Evolutionary conservation across 768 basidiomycete species (phyloP).

Genomic region (Boletus subcaerulescens): DNA sequence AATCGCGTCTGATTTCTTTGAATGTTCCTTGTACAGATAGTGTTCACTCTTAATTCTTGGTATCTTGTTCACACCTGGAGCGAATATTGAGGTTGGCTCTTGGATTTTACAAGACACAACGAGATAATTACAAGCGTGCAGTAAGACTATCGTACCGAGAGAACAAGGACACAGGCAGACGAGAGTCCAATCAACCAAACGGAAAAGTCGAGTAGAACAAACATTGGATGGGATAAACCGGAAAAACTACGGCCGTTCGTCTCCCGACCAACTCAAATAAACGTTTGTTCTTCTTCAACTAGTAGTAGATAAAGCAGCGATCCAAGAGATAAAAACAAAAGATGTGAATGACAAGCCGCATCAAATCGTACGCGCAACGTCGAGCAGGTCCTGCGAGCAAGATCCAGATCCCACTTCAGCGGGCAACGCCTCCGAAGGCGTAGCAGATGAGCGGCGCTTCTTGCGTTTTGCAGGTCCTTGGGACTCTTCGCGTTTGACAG

Average conservation of each 20-base stretch:
- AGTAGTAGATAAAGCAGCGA: background rate
- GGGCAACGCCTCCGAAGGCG: background rate
- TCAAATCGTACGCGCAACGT: background rate
- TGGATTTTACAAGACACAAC: slow-evolving; percentile 3
- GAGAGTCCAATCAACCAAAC: background rate
- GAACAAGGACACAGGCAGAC: background rate
- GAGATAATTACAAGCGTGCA: background rate
- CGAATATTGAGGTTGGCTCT: background rate
- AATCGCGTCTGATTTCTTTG: background rate
- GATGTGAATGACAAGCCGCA: background rate
- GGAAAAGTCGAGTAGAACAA: background rate
- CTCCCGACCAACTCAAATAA: background rate
- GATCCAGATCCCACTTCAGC: background rate
- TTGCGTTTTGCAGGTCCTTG: slow-evolving; percentile 12
- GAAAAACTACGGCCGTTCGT: slow-evolving; percentile 5
- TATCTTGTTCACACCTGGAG: background rate
- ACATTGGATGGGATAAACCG: background rate
- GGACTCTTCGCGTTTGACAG: slow-evolving; percentile 1
- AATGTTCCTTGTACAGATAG: background rate
- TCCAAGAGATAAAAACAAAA: background rate
- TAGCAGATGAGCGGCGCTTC: slow-evolving; percentile 5
- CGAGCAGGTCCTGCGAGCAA: background rate
- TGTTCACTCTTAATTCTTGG: background rate
- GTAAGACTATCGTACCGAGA: background rate
- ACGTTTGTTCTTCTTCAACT: background rate